phyloP scores from a whole-genome alignment of 768 basidiomycete species.

The Russula griseocarnosa region DNA sequence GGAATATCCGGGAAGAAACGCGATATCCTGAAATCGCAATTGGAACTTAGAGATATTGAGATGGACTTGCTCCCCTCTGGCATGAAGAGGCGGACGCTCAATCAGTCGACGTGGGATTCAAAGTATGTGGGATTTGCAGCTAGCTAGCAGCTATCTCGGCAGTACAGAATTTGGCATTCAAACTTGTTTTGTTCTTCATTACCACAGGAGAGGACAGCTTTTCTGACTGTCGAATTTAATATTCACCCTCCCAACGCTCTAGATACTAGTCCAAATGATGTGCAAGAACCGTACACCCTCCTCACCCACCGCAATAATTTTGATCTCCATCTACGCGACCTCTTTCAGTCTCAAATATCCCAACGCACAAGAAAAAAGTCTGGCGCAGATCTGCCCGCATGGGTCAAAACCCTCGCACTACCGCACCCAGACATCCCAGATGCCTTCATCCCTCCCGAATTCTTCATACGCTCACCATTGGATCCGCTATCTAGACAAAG shows the following conservation, averaged over 20 bases:
- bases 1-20: constrained; percentile 50
- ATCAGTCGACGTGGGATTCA: constrained; percentile 80
- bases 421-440: constrained; percentile 55
- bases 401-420: constrained; percentile 52
- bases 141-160: constrained; percentile 5
- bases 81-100: constrained; percentile 73
- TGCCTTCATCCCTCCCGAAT: constrained; percentile 53
- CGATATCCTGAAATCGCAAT: constrained; percentile 62
- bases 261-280: constrained; percentile 39
- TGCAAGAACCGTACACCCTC: constrained; percentile 44
- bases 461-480: constrained; percentile 51
- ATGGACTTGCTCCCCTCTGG: constrained; percentile 75
- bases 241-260: constrained; percentile 54
- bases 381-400: constrained; percentile 45
- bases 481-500: constrained; percentile 30
- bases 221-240: constrained; percentile 70
- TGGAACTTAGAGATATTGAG: constrained; percentile 64
- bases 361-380: constrained; percentile 45
- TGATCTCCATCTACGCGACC: constrained; percentile 45
- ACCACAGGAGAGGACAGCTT: constrained; percentile 55
- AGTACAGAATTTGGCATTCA: constrained; percentile 4
- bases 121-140: constrained; percentile 51
- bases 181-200: neutral
- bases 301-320: constrained; percentile 63
- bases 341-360: constrained; percentile 47